These are phyloP conservation scores for Cutaneotrichosporon curvatum DNA, from an alignment of 1,284 basidiomycete species.

Conservation along the genomic window DNA sequence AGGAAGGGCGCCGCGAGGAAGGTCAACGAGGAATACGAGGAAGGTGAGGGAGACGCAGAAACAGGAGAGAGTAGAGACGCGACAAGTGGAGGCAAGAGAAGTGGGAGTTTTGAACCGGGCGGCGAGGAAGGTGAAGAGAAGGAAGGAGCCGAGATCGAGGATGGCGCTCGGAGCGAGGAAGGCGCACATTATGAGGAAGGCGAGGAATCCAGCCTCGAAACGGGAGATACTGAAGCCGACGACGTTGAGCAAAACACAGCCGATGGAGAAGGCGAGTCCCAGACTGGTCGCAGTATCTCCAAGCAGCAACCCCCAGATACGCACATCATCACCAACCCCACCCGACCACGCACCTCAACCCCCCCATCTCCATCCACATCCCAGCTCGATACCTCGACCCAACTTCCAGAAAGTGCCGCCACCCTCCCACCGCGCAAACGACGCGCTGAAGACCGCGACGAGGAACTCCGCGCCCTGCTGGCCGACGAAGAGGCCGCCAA, in stretches of 20 bases:
- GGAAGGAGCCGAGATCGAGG: too few species aligned
- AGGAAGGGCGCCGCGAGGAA: neutral
- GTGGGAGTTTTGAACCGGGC: too few species aligned
- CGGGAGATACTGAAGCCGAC: too few species aligned
- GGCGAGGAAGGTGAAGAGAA: too few species aligned
- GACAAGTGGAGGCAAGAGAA: neutral
- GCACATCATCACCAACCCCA: too few species aligned
- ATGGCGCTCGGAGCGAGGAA: too few species aligned
- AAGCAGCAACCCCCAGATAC: too few species aligned
- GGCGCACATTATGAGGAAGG: too few species aligned
- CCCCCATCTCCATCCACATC: neutral
- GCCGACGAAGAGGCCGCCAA: slow-evolving; percentile 14
- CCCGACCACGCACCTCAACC: slow-evolving; percentile 1
- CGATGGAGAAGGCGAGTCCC: too few species aligned
- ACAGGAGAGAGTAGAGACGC: neutral
- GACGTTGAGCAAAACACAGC: too few species aligned
- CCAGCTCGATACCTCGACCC: neutral
- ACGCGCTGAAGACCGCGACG: neutral
- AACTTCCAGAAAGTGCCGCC: neutral
- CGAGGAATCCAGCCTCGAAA: too few species aligned
- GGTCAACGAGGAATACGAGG: neutral
- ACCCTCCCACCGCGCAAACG: neutral
- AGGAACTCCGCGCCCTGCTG: neutral
- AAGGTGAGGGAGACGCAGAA: neutral
- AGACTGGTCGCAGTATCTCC: too few species aligned